phyloP scores from a whole-genome alignment of 192 early-diverging fungal species.

The Coemansia asiatica region DNA sequence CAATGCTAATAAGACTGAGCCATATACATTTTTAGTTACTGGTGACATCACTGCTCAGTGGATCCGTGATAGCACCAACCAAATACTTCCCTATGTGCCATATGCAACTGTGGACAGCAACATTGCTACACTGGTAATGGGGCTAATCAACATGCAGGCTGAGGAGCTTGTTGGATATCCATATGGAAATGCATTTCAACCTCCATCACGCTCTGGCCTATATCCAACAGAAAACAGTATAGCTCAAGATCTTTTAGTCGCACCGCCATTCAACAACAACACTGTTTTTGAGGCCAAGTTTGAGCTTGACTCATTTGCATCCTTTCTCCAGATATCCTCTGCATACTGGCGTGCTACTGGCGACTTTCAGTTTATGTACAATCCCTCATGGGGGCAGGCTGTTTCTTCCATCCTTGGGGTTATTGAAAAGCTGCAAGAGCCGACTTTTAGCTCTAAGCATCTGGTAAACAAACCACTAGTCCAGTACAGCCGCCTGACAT shows the following conservation, averaged over 20 bases:
- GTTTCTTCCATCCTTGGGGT: conserved; percentile 46
- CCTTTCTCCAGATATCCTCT: conserved; percentile 62
- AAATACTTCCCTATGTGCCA: conserved; percentile 60
- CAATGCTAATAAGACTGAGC: conserved; percentile 24
- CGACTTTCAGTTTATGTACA: conserved; percentile 41
- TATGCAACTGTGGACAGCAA: conserved; percentile 37
- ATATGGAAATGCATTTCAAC: conserved; percentile 69
- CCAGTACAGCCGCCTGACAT: conserved; percentile 16
- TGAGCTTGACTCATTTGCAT: conserved; percentile 68
- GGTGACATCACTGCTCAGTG: conserved; percentile 74
- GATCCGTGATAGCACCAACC: conserved; percentile 73
- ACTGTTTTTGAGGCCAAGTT: conserved; percentile 62
- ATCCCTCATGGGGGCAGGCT: conserved; percentile 53
- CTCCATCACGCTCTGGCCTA: conserved; percentile 48
- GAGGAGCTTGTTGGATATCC: conserved; percentile 44
- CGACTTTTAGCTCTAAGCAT: conserved; percentile 19
- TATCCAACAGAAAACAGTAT: conserved; percentile 30
- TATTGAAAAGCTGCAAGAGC: conserved; percentile 46
- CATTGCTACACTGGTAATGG: conserved; percentile 56
- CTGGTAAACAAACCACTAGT: conserved; percentile 18
- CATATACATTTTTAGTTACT: conserved; percentile 67
- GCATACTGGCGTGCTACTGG: conserved; percentile 57
- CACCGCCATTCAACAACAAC: conserved; percentile 24
- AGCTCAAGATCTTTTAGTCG: conserved; percentile 19
- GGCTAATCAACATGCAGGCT: conserved; percentile 61